Evolutionary conservation across 2,329 filamentous ascomycete species (phyloP).

Genomic region (Xylaria sp.): DNA sequence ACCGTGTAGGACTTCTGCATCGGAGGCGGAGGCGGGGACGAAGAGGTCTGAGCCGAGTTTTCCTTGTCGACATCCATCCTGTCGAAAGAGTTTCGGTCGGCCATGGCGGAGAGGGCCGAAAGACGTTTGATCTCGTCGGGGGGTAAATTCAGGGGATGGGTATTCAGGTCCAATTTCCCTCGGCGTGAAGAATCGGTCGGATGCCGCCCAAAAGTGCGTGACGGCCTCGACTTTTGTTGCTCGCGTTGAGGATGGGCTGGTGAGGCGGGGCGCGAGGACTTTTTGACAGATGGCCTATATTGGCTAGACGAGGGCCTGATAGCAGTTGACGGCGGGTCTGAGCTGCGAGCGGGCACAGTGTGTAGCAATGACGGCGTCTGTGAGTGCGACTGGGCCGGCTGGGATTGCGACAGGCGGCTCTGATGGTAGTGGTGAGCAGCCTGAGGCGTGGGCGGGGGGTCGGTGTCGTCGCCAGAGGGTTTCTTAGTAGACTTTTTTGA

Average conservation of each 20-base stretch:
- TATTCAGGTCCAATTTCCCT: slow-evolving; percentile 59
- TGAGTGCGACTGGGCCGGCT: slow-evolving; percentile 2
- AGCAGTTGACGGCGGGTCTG: slow-evolving; percentile 25
- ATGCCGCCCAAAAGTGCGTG: slow-evolving; percentile 44
- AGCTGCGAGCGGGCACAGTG: slow-evolving; percentile 21
- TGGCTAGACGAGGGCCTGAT: slow-evolving; percentile 23
- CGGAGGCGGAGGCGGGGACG: slow-evolving; percentile 48
- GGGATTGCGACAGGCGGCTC: slow-evolving; percentile 8
- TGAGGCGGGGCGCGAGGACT: slow-evolving; percentile 29
- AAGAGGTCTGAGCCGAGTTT: slow-evolving; percentile 42
- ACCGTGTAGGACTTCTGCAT: slow-evolving; percentile 38
- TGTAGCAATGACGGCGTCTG: slow-evolving; percentile 12
- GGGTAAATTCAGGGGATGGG: slow-evolving; percentile 83
- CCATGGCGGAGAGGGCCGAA: slow-evolving; percentile 61
- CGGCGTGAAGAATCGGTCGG: slow-evolving; percentile 47
- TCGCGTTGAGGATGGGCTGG: slow-evolving; percentile 26
- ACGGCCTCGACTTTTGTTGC: slow-evolving; percentile 37
- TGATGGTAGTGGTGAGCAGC: slow-evolving; percentile 22
- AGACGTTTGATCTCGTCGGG: slow-evolving; percentile 80
- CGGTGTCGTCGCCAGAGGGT: slow-evolving; percentile 30
- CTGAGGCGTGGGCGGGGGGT: slow-evolving; percentile 21
- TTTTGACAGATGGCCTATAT: slow-evolving; percentile 25
- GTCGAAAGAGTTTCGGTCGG: slow-evolving; percentile 49
- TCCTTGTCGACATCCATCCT: slow-evolving; percentile 73
- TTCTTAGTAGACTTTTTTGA: slow-evolving; percentile 33